Evolutionary conservation across 202 grass and related monocot species (phyloP).

Genomic region (Saccharum hybrid): DNA sequence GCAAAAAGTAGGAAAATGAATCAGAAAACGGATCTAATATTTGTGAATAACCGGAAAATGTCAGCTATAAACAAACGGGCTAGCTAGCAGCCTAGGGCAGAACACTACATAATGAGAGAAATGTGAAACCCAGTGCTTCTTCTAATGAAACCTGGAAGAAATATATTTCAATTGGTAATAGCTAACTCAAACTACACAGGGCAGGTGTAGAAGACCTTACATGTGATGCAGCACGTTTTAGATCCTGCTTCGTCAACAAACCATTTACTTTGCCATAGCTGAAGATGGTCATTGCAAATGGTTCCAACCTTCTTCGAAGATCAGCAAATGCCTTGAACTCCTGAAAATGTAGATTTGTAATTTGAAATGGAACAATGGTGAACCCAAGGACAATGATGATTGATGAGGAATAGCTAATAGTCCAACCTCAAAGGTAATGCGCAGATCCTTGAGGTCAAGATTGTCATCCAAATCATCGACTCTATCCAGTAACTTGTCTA

Average conservation of each 20-base stretch:
- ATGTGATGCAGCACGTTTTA: slow-evolving; percentile 80
- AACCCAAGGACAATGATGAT: slow-evolving; percentile 9
- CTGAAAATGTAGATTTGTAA: slow-evolving; percentile 48
- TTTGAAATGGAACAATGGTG: slow-evolving; percentile 18
- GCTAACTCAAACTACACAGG: slow-evolving; percentile 14
- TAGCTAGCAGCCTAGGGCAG: no score
- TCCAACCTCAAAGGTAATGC: slow-evolving; percentile 86
- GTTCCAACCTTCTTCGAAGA: slow-evolving; percentile 75
- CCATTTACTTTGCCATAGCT: slow-evolving; percentile 89
- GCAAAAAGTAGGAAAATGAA: no score
- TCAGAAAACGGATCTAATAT: no score
- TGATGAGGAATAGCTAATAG: slow-evolving; percentile 22
- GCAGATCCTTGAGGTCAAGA: slow-evolving; percentile 64
- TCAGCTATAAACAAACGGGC: no score
- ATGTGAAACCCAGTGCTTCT: slow-evolving; percentile 7
- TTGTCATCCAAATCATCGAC: slow-evolving; percentile 70
- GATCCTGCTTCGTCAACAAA: slow-evolving; percentile 89
- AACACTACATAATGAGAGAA: no score
- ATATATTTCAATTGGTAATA: slow-evolving; percentile 13
- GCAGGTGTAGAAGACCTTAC: slow-evolving; percentile 52
- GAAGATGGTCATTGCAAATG: slow-evolving; percentile 84
- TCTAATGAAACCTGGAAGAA: neutral
- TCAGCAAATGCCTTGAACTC: slow-evolving; percentile 96
- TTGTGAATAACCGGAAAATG: no score
- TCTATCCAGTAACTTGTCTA: slow-evolving; percentile 83